Evolutionary conservation across 2,329 filamentous ascomycete species (phyloP), one percentile per base, ranked within the genome.

Genomic region (Neophaeococcomyces aloes): DNA sequence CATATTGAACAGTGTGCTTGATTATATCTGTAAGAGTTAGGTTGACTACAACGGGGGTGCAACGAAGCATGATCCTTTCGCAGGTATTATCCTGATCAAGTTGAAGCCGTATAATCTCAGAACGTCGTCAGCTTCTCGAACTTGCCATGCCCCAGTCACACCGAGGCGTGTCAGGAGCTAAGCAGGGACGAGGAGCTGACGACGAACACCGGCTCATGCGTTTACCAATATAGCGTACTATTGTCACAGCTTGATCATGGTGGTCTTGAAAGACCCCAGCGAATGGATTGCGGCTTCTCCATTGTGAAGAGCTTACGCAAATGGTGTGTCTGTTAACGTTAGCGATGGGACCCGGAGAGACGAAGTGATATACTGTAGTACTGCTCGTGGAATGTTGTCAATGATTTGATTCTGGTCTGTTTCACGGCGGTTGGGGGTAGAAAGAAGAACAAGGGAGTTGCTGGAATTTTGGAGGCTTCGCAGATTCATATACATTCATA

Each of bases 31-130:
- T 38, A 54, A 56, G 49, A 61, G 61, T 53, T 50, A 60, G 61
- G 52, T 42, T 58, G 53, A 13, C 19, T 6, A 29, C 2, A 29
- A 51, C 52, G 54, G 44, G 48, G 52, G 56, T 58, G 57, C 63
- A 67, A 66, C 69, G 70, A 75, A 76, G 85, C 86, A 94, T 93
- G 86, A 91, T 94, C 83, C 87, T 94, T 91, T 87, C 87, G 87
- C 87, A 87, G 83, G 86, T 86, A 91, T 91, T 89, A 89, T 88
- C 86, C 83, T 86, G 84, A 88, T 89, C 85, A 89, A 89, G 84
- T 89, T 86, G 70, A 72, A 72, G 81, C 86, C 84, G 85, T 91
- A 83, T 91, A 79, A 79, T 91, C 83, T 89, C 81, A 86, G 77
- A 73, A 69, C 69, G 65, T 47, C 14, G 42, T 47, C 38, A 54